A percentile compares a stretch with the other conserved stretches of the same genome.
These are phyloP conservation scores for Cladorrhinum sp. DNA, from an alignment of 2,329 filamentous ascomycete genomes.

Conservation along the genomic window DNA sequence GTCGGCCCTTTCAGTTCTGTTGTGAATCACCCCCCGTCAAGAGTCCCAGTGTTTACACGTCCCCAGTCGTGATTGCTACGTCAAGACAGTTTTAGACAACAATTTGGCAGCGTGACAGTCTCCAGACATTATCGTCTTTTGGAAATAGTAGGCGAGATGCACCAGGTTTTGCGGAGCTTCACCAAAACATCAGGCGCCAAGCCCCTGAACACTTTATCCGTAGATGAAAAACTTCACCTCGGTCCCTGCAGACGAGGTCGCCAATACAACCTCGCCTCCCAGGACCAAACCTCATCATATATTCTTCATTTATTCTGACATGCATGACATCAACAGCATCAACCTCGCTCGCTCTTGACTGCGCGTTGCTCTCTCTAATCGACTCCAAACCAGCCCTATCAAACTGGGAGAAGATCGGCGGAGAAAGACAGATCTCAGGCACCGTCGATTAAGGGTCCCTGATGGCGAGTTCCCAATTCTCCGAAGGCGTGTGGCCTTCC, in stretches of 20 bases:
- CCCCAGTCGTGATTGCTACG: neutral
- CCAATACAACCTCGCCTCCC: neutral
- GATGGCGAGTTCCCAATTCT: neutral
- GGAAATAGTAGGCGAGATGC: constrained; percentile 7
- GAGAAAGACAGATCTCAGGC: neutral
- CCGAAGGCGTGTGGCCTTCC: constrained; percentile 8
- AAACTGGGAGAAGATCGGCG: neutral
- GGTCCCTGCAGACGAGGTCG: constrained; percentile 4
- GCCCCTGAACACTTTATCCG: constrained; percentile 19
- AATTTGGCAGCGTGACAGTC: constrained; percentile 2
- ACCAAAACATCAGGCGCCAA: constrained; percentile 14
- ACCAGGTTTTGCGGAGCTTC: neutral
- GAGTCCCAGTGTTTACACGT: neutral
- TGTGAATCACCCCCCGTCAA: neutral
- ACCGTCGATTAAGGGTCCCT: neutral
- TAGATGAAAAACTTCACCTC: constrained; percentile 12
- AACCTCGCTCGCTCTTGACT: neutral
- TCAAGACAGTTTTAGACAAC: constrained; percentile 2
- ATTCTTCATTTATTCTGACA: constrained; percentile 1
- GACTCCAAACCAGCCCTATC: neutral
- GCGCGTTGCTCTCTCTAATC: neutral
- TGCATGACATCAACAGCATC: neutral
- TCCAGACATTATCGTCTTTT: neutral
- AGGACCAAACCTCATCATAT: neutral
- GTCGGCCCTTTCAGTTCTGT: neutral